Evolutionary conservation across 192 early-diverging fungal species (phyloP).

Genomic region (Geosiphon pyriformis): DNA sequence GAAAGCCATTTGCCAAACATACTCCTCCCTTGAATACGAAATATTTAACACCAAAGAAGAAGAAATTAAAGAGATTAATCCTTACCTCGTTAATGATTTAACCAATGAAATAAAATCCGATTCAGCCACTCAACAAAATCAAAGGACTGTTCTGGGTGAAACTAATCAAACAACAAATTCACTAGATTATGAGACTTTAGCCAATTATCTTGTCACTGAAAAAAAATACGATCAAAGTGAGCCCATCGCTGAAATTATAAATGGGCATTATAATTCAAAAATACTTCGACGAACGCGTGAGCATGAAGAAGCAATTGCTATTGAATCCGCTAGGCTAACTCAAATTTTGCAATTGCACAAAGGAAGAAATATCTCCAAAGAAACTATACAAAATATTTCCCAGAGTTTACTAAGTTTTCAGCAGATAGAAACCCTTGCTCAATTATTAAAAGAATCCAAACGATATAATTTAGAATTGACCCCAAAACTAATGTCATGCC

Average conservation of each 20-base stretch:
- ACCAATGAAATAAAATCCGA: background rate
- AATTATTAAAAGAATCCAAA: conserved; percentile 43
- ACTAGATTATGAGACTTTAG: conserved; percentile 3
- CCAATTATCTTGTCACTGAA: background rate
- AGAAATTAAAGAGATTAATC: background rate
- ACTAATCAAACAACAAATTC: background rate
- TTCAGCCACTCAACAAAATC: background rate
- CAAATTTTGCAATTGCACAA: conserved; percentile 18
- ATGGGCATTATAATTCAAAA: conserved; percentile 29
- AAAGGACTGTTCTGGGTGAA: background rate
- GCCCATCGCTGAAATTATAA: conserved; percentile 16
- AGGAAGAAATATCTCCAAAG: background rate
- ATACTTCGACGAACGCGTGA: conserved; percentile 25
- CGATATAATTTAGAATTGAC: conserved; percentile 64
- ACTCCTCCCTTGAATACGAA: conserved; percentile 20
- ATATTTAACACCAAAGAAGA: background rate
- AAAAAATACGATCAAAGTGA: conserved; percentile 13
- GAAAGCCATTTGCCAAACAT: background rate
- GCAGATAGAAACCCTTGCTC: conserved; percentile 31
- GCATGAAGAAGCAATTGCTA: conserved; percentile 31
- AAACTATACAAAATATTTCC: conserved; percentile 13
- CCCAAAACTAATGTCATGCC: conserved; percentile 64
- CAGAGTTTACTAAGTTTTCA: conserved; percentile 14
- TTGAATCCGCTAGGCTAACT: background rate
- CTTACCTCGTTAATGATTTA: background rate